Percentiles rank a stretch among this genome's conserved stretches.
These are phyloP conservation scores for Scopulariopsis brevicaulis DNA, from an alignment of 2,329 filamentous ascomycete species.

Conservation along the genomic window DNA sequence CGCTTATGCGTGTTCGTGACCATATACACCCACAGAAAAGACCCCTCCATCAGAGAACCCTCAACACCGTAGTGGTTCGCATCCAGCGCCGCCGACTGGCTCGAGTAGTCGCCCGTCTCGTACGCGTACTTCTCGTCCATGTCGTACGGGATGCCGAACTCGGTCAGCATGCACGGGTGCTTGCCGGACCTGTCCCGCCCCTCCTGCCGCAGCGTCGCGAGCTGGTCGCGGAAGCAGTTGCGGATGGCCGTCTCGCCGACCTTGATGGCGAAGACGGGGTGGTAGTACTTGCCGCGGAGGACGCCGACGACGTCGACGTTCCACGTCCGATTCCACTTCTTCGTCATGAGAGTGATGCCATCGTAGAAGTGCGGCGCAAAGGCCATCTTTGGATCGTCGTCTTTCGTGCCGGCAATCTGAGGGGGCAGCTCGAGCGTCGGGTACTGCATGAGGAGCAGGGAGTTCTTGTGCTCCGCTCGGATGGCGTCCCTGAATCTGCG, in stretches of 20 bases:
- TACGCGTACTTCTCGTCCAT: conserved; percentile 98
- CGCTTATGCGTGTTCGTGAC: conserved; percentile 74
- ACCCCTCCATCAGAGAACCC: conserved; percentile 71
- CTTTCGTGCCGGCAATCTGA: conserved; percentile 70
- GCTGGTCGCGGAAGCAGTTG: conserved; percentile 83
- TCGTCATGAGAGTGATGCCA: conserved; percentile 90
- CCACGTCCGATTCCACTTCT: conserved; percentile 97
- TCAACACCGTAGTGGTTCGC: conserved; percentile 93
- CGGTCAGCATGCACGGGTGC: conserved; percentile 81
- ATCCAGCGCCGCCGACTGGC: conserved; percentile 85
- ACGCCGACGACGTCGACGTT: conserved; percentile 94
- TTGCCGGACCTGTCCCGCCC: conserved; percentile 80
- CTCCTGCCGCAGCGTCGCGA: conserved; percentile 73
- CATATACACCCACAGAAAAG: conserved; percentile 82
- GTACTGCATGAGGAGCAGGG: conserved; percentile 84
- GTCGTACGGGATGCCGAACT: conserved; percentile 96
- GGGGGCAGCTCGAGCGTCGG: conserved; percentile 89
- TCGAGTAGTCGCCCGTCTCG: conserved; percentile 88
- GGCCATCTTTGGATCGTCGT: conserved; percentile 82
- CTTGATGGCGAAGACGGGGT: conserved; percentile 84
- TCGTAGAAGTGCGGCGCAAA: conserved; percentile 97
- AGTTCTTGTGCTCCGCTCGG: conserved; percentile 62
- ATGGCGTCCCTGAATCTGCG: conserved; percentile 65
- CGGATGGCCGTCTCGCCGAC: conserved; percentile 88
- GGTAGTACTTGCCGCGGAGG: conserved; percentile 76